These are phyloP conservation scores for Fusarium dlaminii DNA, from an alignment of 2,329 filamentous ascomycete genomes.

Conservation along the genomic window DNA sequence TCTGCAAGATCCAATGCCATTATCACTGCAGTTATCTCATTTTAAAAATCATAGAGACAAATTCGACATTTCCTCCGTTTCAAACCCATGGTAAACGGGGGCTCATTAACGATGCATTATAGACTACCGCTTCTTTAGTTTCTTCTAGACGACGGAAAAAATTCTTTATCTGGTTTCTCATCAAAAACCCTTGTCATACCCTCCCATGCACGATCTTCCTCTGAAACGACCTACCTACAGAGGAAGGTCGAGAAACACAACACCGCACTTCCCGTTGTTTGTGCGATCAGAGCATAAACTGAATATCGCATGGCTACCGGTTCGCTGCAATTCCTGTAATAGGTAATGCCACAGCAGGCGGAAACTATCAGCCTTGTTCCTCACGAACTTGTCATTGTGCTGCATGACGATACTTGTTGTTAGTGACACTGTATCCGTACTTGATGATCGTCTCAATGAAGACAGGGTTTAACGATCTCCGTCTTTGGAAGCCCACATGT, in stretches of 20 bases:
- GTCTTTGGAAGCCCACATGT: constrained; percentile 6
- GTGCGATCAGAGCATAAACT: constrained; percentile 14
- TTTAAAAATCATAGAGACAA: constrained; percentile 1
- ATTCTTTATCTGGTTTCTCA: neutral
- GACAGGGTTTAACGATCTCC: constrained; percentile 4
- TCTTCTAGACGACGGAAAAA: constrained; percentile 2
- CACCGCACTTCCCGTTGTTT: constrained; percentile 27
- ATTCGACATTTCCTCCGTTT: constrained; percentile 4
- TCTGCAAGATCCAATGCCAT: neutral
- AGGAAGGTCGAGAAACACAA: constrained; percentile 22
- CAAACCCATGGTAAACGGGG: neutral
- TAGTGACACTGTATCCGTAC: constrained; percentile 11
- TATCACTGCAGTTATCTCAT: neutral
- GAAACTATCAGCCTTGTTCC: constrained; percentile 28
- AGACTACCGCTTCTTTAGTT: neutral
- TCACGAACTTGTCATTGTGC: neutral
- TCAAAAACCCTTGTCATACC: constrained; percentile 10
- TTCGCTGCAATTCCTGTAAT: constrained; percentile 42
- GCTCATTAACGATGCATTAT: neutral
- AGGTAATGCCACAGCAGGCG: constrained; percentile 24
- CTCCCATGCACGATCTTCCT: constrained; percentile 15
- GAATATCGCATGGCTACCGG: constrained; percentile 22
- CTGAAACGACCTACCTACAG: constrained; percentile 34
- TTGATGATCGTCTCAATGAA: constrained; percentile 4
- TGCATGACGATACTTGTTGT: neutral